Conservation (phyloP, 2,329 filamentous ascomycete genomes). For the Aspergillus novofumigatus region DNA sequence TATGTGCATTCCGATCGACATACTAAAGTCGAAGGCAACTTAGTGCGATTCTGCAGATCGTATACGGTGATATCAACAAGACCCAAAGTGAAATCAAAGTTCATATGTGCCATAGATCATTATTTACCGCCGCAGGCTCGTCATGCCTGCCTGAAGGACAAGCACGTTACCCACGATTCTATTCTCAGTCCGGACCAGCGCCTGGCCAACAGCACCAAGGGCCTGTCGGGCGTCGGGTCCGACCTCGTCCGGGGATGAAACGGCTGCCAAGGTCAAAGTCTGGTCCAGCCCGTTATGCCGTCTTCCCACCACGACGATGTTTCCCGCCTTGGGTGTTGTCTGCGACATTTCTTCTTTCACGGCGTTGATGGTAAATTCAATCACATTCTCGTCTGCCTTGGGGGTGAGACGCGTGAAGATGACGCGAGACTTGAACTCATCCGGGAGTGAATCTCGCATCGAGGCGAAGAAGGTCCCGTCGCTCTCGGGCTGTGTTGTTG, state of each 20-base stretch:
- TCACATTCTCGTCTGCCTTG: conserved; percentile 41
- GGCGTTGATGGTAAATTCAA: conserved; percentile 45
- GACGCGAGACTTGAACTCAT: conserved; percentile 50
- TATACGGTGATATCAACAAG: background rate
- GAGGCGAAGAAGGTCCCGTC: conserved; percentile 55
- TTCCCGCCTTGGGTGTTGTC: conserved; percentile 62
- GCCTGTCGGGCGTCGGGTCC: conserved; percentile 26
- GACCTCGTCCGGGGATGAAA: conserved; percentile 35
- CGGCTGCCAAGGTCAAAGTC: conserved; percentile 1
- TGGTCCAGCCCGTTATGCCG: conserved; percentile 21
- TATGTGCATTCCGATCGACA: too few species aligned
- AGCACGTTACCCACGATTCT: conserved; percentile 64
- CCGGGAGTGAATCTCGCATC: conserved; percentile 53
- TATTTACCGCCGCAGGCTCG: background rate
- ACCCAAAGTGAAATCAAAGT: background rate
- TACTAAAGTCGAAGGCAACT: too few species aligned
- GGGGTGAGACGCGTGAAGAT: conserved; percentile 46
- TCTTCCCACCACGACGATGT: conserved; percentile 65
- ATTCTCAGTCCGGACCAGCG: conserved; percentile 51
- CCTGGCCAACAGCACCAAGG: conserved; percentile 33
- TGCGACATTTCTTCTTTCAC: conserved; percentile 59
- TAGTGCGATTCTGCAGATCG: too few species aligned
- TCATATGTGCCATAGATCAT: background rate
- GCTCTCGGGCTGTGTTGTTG: conserved; percentile 29
- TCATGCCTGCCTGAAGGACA: conserved; percentile 60